Evolutionary conservation across 192 early-diverging fungal genomes (phyloP).

Genomic region (Coemansia sp.): DNA sequence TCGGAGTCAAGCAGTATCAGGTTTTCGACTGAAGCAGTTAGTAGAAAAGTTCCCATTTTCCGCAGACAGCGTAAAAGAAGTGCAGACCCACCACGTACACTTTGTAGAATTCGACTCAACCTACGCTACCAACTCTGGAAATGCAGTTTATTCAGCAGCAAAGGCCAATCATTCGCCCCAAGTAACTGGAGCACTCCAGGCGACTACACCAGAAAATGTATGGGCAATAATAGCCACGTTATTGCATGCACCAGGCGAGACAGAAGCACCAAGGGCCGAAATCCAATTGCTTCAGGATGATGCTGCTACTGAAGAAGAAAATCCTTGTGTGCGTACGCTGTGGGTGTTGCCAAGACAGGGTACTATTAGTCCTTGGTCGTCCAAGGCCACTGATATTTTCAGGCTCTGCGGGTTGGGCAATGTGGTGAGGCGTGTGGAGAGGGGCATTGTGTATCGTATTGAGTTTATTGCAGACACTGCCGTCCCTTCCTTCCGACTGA

Average conservation of each 20-base stretch:
- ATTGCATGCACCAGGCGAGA: slow-evolving; percentile 37
- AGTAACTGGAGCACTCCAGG: slow-evolving; percentile 10
- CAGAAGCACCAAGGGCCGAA: slow-evolving; percentile 13
- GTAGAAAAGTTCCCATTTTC: slow-evolving; percentile 60
- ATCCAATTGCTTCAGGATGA: slow-evolving; percentile 29
- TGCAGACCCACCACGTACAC: slow-evolving; percentile 73
- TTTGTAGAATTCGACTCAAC: slow-evolving; percentile 62
- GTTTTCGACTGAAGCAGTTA: slow-evolving; percentile 66
- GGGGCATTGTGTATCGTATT: slow-evolving; percentile 77
- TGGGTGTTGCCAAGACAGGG: slow-evolving; percentile 88
- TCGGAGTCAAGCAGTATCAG: slow-evolving; percentile 70
- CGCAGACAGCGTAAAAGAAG: slow-evolving; percentile 51
- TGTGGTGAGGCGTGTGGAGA: slow-evolving; percentile 81
- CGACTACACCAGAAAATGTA: slow-evolving; percentile 15
- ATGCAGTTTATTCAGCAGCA: slow-evolving; percentile 53
- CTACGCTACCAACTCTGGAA: slow-evolving; percentile 32
- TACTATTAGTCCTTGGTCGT: slow-evolving; percentile 99
- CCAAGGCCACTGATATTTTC: slow-evolving; percentile 98
- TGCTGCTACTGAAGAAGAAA: slow-evolving; percentile 3
- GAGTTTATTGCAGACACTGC: slow-evolving; percentile 35
- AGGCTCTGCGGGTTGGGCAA: slow-evolving; percentile 79
- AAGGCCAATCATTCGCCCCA: slow-evolving; percentile 29
- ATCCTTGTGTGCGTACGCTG: slow-evolving; percentile 32
- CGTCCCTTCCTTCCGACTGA: slow-evolving; percentile 30
- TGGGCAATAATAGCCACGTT: slow-evolving; percentile 41